Conservation (phyloP, 768 basidiomycete species). For the Pholiota conissans region DNA sequence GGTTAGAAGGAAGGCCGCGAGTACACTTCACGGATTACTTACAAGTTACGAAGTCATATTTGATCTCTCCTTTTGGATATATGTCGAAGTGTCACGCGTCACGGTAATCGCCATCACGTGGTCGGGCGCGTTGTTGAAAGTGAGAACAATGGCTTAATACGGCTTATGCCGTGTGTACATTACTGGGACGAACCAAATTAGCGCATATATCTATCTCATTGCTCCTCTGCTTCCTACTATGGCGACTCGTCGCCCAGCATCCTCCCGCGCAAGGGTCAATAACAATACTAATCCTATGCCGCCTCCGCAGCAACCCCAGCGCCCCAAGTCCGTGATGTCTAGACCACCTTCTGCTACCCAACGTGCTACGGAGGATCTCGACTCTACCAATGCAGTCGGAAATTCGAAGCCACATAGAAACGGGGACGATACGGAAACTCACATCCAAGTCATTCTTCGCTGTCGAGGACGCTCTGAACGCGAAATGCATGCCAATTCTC, state of each 20-base stretch:
- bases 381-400: slow-evolving; percentile 5
- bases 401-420: slow-evolving; percentile 16
- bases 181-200: slow-evolving; percentile 1
- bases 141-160: no score
- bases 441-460: slow-evolving; percentile 93
- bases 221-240: slow-evolving; percentile 32
- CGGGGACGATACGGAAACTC: slow-evolving; percentile 62
- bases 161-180: not conserved
- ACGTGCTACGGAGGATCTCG: slow-evolving; percentile 9
- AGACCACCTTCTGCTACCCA: slow-evolving; percentile 36
- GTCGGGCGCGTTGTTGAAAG: slow-evolving; percentile 17
- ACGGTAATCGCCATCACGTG: slow-evolving; percentile 21
- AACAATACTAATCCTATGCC: slow-evolving; percentile 24
- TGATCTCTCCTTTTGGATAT: slow-evolving; percentile 2
- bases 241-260: slow-evolving; percentile 62
- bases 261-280: slow-evolving; percentile 45
- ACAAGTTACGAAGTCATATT: not conserved
- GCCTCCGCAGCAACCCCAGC: slow-evolving; percentile 35
- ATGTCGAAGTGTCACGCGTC: not conserved
- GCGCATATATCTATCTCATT: not conserved
- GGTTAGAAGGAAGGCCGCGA: not conserved
- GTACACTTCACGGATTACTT: not conserved
- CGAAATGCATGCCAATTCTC: slow-evolving; percentile 84
- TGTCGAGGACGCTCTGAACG: slow-evolving; percentile 84
- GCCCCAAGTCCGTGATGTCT: slow-evolving; percentile 51